Conservation (phyloP, 2,329 filamentous ascomycete genomes). For the Ceratocystis diversiconidia region DNA sequence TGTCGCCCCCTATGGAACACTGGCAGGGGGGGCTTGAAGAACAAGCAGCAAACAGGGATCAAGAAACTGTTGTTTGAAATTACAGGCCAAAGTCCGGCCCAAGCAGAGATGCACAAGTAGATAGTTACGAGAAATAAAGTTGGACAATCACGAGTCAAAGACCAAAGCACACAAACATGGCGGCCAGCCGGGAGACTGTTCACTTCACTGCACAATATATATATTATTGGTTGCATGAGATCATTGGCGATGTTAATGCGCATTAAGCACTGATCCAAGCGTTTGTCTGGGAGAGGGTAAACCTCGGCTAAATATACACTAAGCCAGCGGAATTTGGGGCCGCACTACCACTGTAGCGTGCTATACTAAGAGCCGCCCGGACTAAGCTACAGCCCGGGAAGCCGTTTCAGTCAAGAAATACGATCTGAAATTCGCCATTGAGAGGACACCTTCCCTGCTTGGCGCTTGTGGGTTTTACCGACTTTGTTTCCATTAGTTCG, state of each 20-base stretch:
- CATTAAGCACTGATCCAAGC: not conserved
- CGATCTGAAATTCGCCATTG: not conserved
- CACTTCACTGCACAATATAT: not conserved
- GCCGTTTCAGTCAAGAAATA: not conserved
- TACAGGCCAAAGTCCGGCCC: not conserved
- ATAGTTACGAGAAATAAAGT: not conserved
- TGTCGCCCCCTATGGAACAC: not conserved
- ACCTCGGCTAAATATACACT: not conserved
- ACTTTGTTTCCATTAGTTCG: not conserved
- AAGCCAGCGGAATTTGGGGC: not conserved
- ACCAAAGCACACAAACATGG: not conserved
- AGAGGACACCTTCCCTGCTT: not conserved
- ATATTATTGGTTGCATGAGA: not conserved
- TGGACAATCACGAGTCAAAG: not conserved
- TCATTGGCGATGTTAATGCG: not conserved
- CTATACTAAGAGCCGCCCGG: not conserved
- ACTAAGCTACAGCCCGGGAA: not conserved
- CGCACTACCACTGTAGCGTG: not conserved
- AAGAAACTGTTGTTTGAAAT: not conserved
- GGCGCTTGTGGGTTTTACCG: not conserved
- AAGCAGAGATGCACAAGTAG: not conserved
- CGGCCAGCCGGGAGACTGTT: no score
- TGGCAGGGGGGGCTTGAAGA: constrained; percentile 1
- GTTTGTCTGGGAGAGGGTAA: not conserved
- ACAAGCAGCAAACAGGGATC: constrained; percentile 4